phyloP scores from a whole-genome alignment of 1,139 yeast species.

The Suhomyces guaymorum region DNA sequence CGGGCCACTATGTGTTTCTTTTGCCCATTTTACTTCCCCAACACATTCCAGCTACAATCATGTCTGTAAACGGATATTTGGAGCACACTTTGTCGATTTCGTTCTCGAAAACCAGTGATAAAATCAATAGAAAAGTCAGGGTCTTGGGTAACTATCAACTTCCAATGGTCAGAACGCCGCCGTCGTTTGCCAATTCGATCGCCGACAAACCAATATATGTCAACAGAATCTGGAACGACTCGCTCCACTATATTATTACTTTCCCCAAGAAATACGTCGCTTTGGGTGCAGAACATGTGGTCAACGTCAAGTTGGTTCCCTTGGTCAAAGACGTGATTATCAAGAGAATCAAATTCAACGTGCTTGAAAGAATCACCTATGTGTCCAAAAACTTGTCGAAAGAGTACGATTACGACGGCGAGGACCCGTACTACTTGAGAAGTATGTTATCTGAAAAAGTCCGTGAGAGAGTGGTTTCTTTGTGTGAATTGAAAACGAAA shows the following conservation, averaged over 20 bases:
- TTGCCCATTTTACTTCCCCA: slow-evolving; percentile 72
- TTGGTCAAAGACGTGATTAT: slow-evolving; percentile 65
- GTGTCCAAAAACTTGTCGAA: slow-evolving; percentile 54
- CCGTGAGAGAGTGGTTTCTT: slow-evolving; percentile 56
- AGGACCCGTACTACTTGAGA: slow-evolving; percentile 38
- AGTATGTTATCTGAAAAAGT: slow-evolving; percentile 26
- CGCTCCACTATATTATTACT: slow-evolving; percentile 75
- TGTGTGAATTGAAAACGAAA: slow-evolving; percentile 64
- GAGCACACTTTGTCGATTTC: slow-evolving; percentile 36
- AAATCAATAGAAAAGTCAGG: slow-evolving; percentile 36
- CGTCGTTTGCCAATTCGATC: slow-evolving; percentile 69
- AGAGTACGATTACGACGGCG: slow-evolving; percentile 60
- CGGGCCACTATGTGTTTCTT: slow-evolving; percentile 81
- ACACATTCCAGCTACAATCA: slow-evolving; percentile 68
- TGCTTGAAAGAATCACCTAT: slow-evolving; percentile 69
- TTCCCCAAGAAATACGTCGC: slow-evolving; percentile 76
- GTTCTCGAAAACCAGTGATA: slow-evolving; percentile 37
- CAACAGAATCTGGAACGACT: slow-evolving; percentile 78
- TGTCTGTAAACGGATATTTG: slow-evolving; percentile 54
- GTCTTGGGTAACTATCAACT: slow-evolving; percentile 36
- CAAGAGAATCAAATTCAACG: slow-evolving; percentile 70
- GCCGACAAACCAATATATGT: slow-evolving; percentile 82
- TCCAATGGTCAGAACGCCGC: slow-evolving; percentile 75
- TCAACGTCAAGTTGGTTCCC: slow-evolving; percentile 72
- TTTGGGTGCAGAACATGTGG: slow-evolving; percentile 61